A percentile compares a stretch with the other conserved stretches of the same genome.
These are phyloP conservation scores for Chalaropsis ovoidea DNA, from an alignment of 2,329 filamentous ascomycete genomes.

Conservation along the genomic window DNA sequence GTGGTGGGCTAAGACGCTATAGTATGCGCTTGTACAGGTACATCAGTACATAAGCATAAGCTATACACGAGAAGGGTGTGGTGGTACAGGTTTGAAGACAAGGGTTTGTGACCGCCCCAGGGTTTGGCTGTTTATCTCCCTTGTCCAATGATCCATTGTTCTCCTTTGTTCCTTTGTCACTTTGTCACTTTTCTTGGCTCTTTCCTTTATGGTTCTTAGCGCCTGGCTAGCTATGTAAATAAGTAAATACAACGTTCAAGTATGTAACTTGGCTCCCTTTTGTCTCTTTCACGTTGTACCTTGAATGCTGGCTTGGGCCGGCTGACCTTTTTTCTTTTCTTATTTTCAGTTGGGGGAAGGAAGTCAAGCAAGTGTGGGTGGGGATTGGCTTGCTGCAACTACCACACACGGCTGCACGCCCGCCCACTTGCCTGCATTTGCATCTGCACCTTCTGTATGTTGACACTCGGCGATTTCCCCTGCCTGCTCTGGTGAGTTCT, in stretches of 20 bases:
- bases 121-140: not conserved
- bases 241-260: too few species aligned
- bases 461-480: not conserved
- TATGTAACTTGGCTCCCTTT: too few species aligned
- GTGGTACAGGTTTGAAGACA: not conserved
- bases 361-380: too few species aligned
- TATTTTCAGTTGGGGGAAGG: too few species aligned
- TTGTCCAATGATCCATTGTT: not conserved
- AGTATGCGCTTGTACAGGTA: not conserved
- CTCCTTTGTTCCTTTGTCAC: not conserved
- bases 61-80: not conserved
- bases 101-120: not conserved
- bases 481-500: too few species aligned
- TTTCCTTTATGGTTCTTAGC: not conserved
- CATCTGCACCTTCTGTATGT: not conserved
- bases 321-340: not conserved
- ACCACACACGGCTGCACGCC: not conserved
- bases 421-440: conserved; percentile 4
- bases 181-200: conserved; percentile 2
- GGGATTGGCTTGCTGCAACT: too few species aligned
- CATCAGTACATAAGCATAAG: not conserved
- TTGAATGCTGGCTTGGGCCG: not conserved
- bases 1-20: not conserved
- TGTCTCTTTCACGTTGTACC: not conserved
- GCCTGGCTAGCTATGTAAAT: not conserved